Evolutionary conservation across 768 basidiomycete genomes (phyloP), one percentile per base, ranked within the genome.

Genomic region (Auriscalpium vulgare): DNA sequence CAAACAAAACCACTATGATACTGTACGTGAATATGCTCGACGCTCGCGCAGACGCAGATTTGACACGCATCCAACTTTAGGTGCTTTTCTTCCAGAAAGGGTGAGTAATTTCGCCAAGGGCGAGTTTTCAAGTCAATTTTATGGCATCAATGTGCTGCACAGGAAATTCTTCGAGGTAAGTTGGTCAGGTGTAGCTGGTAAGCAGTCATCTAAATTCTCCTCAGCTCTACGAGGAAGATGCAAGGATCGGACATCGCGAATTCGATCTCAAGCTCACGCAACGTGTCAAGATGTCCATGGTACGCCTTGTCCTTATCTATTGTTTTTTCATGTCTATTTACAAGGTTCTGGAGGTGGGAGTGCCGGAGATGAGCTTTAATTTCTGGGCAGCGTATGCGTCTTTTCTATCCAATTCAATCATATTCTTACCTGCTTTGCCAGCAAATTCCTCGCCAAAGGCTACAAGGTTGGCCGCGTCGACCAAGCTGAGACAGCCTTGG

Each of bases 271-370:
- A 99, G 66, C 76, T 92, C 37, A 92, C 90, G 0, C 78, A 86
- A 54, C 76, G 97, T 58, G 97, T 98, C 47, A 98, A 98, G 71
- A 99, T 99, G 97, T 93, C 87, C 58, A 99, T 99, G 95, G 95
- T 91, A 43, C 43, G 77, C 62, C 16, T 6, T 7, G 43, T 48
- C 50, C 16, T 19, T 37, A 10, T 43, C 0, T 14, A 36, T 3
- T 14, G 16, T 4, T 16, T 23, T 36, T 1, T 57, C 50, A 14
- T 14, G 6, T 10, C 45, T 36, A 53, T 50, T 11, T 37, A 54
- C 13, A 0, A 36, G 17, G 57, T 1, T 57, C 35, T 29, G 29
- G 29, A 92, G 91, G 91, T 95, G 52, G 97, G 97, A 38, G 95
- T 98, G 7, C 97, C 97, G 0, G 97, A 98, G 66, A 84, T 81